phyloP scores from a whole-genome alignment of 2,329 filamentous ascomycete genomes.

The Zymoseptoria tritici region DNA sequence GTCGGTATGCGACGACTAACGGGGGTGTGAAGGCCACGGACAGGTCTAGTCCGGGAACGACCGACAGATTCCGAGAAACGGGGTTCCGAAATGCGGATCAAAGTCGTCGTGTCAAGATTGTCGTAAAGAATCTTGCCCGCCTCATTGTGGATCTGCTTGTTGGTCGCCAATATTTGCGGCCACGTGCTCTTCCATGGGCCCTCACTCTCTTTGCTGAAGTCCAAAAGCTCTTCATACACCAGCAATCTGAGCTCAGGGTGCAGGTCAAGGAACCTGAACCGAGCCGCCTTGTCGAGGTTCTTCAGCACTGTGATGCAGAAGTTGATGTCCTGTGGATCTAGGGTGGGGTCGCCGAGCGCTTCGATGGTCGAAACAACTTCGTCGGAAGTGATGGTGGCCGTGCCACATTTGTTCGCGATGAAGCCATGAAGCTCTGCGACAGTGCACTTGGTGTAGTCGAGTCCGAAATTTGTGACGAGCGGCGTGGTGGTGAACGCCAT shows the following conservation, averaged over 20 bases:
- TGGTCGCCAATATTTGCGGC: conserved; percentile 1
- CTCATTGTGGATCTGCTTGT: neutral
- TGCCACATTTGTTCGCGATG: neutral
- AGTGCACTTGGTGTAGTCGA: neutral
- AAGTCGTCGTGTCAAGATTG: neutral
- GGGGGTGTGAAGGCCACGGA: no score
- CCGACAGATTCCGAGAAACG: no score
- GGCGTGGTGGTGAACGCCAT: neutral
- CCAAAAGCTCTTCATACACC: conserved; percentile 3
- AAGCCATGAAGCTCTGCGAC: neutral
- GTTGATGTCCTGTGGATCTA: neutral
- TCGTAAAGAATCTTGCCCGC: neutral
- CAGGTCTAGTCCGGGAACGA: no score
- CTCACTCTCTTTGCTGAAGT: neutral
- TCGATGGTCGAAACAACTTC: neutral
- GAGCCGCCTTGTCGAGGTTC: neutral
- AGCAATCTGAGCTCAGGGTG: conserved; percentile 5
- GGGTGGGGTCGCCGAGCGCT: neutral
- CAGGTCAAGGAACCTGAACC: conserved; percentile 10
- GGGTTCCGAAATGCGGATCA: neutral
- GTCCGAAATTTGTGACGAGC: neutral
- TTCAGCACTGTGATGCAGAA: neutral
- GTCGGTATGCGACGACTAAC: no score
- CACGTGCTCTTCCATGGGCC: neutral
- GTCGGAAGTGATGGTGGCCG: neutral